These are phyloP conservation scores for Botrytis aclada DNA, from an alignment of 2,329 filamentous ascomycete genomes.

Conservation along the genomic window DNA sequence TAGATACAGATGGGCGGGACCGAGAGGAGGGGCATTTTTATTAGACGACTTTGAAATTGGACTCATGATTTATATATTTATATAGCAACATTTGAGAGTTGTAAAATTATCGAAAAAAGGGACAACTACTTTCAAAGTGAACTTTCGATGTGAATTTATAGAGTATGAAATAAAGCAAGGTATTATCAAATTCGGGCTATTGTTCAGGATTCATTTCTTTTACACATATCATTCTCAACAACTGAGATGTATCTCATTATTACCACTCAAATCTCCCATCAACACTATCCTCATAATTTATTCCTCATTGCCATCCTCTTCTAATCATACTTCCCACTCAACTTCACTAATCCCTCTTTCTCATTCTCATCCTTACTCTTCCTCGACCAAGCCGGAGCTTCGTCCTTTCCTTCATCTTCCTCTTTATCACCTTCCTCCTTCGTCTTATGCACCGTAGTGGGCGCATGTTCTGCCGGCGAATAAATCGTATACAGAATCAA, in stretches of 20 bases:
- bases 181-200: neutral
- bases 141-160: neutral
- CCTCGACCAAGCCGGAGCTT: conserved; percentile 57
- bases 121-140: no score
- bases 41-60: neutral
- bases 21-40: neutral
- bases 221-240: neutral
- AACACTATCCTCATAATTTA: neutral
- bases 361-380: conserved; percentile 57
- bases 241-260: neutral
- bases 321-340: conserved; percentile 33
- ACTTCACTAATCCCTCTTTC: conserved; percentile 51
- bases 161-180: neutral
- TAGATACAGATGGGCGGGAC: neutral
- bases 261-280: no score
- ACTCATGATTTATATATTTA: neutral
- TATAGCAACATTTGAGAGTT: neutral
- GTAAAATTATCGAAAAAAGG: neutral
- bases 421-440: conserved; percentile 62
- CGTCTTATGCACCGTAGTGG: conserved; percentile 57
- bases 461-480: conserved; percentile 59
- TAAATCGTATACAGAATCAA: conserved; percentile 63
- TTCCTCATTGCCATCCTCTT: conserved; percentile 20
- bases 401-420: conserved; percentile 59
- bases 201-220: neutral